Conservation (phyloP, 805 yeast genomes). For the Candida lessepsii region DNA sequence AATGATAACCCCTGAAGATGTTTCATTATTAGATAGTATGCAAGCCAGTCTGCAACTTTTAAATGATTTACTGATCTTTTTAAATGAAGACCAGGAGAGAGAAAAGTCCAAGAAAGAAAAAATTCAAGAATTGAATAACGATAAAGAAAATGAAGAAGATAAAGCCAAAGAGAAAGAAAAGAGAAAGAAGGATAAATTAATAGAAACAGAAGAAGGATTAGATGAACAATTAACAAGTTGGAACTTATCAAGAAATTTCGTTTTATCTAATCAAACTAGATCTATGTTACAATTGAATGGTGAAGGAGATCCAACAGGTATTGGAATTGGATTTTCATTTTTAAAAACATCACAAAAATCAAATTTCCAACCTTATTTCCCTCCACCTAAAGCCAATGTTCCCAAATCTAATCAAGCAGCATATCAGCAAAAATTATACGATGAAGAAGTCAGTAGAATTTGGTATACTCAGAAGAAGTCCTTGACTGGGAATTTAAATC, state of each 20-base stretch:
- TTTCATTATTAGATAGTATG: slow-evolving; percentile 84
- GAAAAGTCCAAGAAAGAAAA: slow-evolving; percentile 26
- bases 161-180: slow-evolving; percentile 33
- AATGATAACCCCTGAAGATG: slow-evolving; percentile 92
- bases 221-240: slow-evolving; percentile 91
- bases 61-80: slow-evolving; percentile 68
- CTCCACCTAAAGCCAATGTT: slow-evolving; percentile 34
- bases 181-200: slow-evolving; percentile 31
- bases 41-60: slow-evolving; percentile 86
- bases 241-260: slow-evolving; percentile 89
- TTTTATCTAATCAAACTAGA: slow-evolving; percentile 92
- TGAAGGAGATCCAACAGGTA: slow-evolving; percentile 91
- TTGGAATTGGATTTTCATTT: slow-evolving; percentile 86
- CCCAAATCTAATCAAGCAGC: slow-evolving; percentile 43
- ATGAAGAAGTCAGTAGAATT: slow-evolving; percentile 80
- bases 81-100: slow-evolving; percentile 27
- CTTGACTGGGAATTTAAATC: slow-evolving; percentile 35
- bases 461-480: slow-evolving; percentile 83
- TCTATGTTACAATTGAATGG: slow-evolving; percentile 95
- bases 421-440: slow-evolving; percentile 84
- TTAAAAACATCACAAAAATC: slow-evolving; percentile 93
- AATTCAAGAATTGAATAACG: slow-evolving; percentile 26
- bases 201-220: slow-evolving; percentile 51
- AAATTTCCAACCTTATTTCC: slow-evolving; percentile 57
- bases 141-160: slow-evolving; percentile 36